Evolutionary conservation across 108 stramenopile genomes (phyloP), one percentile per base, ranked within the genome.

Genomic region (Nannochloropsis gaditana): DNA sequence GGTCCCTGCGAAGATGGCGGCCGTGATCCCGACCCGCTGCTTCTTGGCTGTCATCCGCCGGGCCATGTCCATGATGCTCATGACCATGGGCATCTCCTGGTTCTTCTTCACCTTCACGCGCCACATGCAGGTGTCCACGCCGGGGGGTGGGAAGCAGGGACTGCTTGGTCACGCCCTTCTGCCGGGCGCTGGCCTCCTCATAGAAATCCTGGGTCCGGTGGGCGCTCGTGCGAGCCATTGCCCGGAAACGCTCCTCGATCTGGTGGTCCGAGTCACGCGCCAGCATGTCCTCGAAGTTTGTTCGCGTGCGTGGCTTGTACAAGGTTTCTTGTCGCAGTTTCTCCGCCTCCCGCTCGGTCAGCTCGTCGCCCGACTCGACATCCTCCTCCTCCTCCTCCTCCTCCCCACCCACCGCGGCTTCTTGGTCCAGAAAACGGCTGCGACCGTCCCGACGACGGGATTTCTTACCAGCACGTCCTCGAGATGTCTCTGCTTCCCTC

Each of bases 21-120:
- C 93, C 83, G 93, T 94, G 83, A 96, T 94, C 45, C 43, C 79
- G 5, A 79, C 21, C 19, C n/a, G 9, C 79, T 85, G 47, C 43
- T 79, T 83, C 81, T 87, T 44, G 19, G 15, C 59, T 1, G 17
- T 44, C 17, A 9, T 43, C 10, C 94, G 95, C 2, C 93, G 87
- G 89, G 94, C 93, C 84, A 96, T 98, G 90, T 96, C 96, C 95
- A 96, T 96, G 84, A 98, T 91, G 88, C 95, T 94, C 81, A 93
- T 90, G 4, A 96, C 92, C 80, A 97, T 89, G 44, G 95, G 94
- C 87, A 93, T 91, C 84, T 97, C 96, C 82, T 95, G 94, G 31
- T 95, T 95, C 42, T 88, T 92, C 21, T 92, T 92, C 84, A 95
- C 95, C 42, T 93, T 93, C 80, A 96, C 90, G 94, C 95, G 95